Base-by-base conservation (phyloP, 495 filamentous ascomycete genomes). In the Hyaloscypha variabilis region DNA sequence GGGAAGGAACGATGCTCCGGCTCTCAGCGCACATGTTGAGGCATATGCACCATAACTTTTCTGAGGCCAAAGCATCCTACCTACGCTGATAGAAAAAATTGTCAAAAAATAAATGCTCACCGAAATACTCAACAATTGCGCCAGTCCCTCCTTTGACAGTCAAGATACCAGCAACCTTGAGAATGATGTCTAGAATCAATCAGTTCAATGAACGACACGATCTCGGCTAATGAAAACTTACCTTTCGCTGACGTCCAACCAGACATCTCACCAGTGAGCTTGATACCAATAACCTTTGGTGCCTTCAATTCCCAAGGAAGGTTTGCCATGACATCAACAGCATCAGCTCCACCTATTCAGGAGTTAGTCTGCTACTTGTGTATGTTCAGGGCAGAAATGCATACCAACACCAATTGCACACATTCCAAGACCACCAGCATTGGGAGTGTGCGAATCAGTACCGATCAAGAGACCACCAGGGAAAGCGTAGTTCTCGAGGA, bases 71-170 rank as follows among this genome's bases (percentile, higher is more conserved):
- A 5, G 31, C 31, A 36, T 36, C 31, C 31, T 36, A 36, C 31
- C 39, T 46, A 46, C 3, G 39, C 6, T 11, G 17, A 17, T 17
- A 46, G 19, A 46, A 46, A 11, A 17, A 46, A 17, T 11, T 17
- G 31, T 1, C 13, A 34, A 13, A 34, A 34, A 34, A 34, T 8
- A 0, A 46, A 14, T 46, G 39, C 39, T 14, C 13, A 46, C 39
- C 39, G 17, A 46, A 46, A 78, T 98, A 99, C 77, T 99, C 95
- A 67, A 98, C 90, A 71, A 99, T 98, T 56, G 91, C 89, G 75
- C 95, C 95, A 76, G 95, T 99, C 72, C 95, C 95, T 78, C 95
- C 95, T 86, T 97, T 97, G 70, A 99, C 95, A 55, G 96, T 98
- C 62, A 97, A 87, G 67, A 96, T 94, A 74, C 94, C 95, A 67